phyloP scores from a whole-genome alignment of 1,139 yeast species.

The Groenewaldozyma auringiensis region DNA sequence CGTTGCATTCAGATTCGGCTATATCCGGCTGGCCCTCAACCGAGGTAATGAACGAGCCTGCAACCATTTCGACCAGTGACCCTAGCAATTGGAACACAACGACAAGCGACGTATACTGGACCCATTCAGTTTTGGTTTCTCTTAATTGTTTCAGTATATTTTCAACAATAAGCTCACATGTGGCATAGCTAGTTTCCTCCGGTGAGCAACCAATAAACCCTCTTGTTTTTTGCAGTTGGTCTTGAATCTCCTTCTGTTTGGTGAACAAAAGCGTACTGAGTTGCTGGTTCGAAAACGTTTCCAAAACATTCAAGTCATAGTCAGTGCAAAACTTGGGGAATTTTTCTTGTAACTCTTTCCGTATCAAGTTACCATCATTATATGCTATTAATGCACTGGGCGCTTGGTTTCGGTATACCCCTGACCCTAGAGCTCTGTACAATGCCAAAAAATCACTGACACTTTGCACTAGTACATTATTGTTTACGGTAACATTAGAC shows the following conservation, averaged over 20 bases:
- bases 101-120: constrained; percentile 17
- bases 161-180: constrained; percentile 22
- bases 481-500: constrained; percentile 8
- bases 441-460: constrained; percentile 23
- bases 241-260: constrained; percentile 3
- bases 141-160: constrained; percentile 16
- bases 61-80: constrained; percentile 25
- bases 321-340: constrained; percentile 8
- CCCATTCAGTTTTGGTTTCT: constrained; percentile 18
- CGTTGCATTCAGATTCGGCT: constrained; percentile 29
- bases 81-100: constrained; percentile 25
- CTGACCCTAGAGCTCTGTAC: constrained; percentile 23
- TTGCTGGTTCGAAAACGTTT: constrained; percentile 12
- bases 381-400: constrained; percentile 18
- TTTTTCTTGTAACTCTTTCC: constrained; percentile 9
- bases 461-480: not conserved
- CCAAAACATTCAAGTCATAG: constrained; percentile 12
- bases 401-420: constrained; percentile 15
- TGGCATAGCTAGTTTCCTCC: constrained; percentile 14
- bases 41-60: constrained; percentile 20
- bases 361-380: constrained; percentile 20
- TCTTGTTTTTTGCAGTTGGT: constrained; percentile 15
- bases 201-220: constrained; percentile 22
- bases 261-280: constrained; percentile 6
- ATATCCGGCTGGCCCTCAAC: constrained; percentile 27